These are phyloP conservation scores for Mortierella sp. DNA, from an alignment of 371 early-diverging fungal genomes.

Conservation along the genomic window DNA sequence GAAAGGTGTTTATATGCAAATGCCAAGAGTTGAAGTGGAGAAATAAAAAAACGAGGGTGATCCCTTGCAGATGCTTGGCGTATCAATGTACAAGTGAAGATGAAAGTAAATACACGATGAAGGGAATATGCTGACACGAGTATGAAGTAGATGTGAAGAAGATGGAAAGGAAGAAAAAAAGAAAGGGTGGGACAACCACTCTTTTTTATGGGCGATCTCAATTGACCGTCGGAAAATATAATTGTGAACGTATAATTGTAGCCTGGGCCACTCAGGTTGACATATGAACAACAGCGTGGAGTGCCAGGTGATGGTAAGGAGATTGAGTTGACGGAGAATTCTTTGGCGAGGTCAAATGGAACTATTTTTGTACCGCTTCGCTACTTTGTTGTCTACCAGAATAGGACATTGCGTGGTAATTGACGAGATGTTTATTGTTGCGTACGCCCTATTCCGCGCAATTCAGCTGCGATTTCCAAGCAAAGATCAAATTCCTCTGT, in stretches of 20 bases:
- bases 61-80: background rate
- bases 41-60: background rate
- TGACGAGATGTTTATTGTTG: too few species aligned
- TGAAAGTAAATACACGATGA: background rate
- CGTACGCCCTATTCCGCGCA: too few species aligned
- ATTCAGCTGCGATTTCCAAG: too few species aligned
- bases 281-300: background rate
- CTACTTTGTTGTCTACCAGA: constrained; percentile 1
- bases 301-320: background rate
- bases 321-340: constrained; percentile 10
- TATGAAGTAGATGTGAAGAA: background rate
- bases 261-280: background rate
- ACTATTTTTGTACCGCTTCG: constrained; percentile 4
- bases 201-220: background rate
- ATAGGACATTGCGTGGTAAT: background rate
- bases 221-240: background rate
- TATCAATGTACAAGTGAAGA: background rate
- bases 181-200: background rate
- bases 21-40: background rate
- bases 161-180: background rate
- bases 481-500: too few species aligned
- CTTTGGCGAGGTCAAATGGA: background rate
- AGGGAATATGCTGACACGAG: too few species aligned
- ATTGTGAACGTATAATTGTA: background rate
- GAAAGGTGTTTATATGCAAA: background rate